Evolutionary conservation across 768 basidiomycete genomes (phyloP).

Genomic region (Hypholoma sublateritium): DNA sequence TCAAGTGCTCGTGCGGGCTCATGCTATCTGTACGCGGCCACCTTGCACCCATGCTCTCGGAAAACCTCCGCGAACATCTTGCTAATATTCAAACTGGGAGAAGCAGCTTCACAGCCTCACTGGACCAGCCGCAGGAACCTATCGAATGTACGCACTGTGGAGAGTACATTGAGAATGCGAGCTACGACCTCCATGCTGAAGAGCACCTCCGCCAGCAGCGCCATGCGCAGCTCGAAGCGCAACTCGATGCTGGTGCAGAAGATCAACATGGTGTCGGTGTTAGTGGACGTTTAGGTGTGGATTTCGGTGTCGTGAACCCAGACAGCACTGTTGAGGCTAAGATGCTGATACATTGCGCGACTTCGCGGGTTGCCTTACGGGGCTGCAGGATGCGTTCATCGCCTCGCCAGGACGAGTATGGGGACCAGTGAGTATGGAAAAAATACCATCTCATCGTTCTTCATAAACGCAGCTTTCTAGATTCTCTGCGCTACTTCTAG

Average conservation of each 20-base stretch:
- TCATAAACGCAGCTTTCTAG: conserved; percentile 13
- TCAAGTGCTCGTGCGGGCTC: too few species aligned
- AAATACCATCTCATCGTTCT: background rate
- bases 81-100: too few species aligned
- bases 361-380: conserved; percentile 20
- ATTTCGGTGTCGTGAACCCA: conserved; percentile 47
- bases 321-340: conserved; percentile 26
- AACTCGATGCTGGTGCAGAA: conserved; percentile 39
- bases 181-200: conserved; percentile 27
- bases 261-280: conserved; percentile 50
- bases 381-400: conserved; percentile 22
- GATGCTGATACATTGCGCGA: conserved; percentile 25
- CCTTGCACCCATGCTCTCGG: too few species aligned
- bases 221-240: conserved; percentile 27
- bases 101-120: too few species aligned
- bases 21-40: too few species aligned
- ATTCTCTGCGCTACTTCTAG: conserved; percentile 32
- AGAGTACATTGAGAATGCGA: conserved; percentile 19
- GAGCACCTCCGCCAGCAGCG: conserved; percentile 29
- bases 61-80: too few species aligned
- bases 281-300: conserved; percentile 34
- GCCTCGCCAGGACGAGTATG: background rate
- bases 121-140: conserved; percentile 2
- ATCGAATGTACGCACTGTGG: conserved; percentile 24
- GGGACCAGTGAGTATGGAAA: conserved; percentile 23